Base-by-base conservation (phyloP, 352 stramenopile genomes). In the Globisporangium mamillatum region DNA sequence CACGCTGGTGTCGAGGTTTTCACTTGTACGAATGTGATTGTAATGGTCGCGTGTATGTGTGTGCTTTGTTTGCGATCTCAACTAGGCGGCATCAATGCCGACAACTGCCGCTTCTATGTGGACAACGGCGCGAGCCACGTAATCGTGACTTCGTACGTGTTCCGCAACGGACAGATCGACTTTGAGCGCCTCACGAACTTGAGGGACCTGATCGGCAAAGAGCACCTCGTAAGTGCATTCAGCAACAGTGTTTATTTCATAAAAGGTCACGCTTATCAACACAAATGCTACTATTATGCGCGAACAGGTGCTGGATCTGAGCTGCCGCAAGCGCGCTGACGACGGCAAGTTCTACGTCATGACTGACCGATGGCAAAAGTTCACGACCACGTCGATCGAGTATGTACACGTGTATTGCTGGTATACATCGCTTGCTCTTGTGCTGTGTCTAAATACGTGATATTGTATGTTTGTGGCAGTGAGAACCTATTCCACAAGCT, bases 71-170 rank as follows among this genome's bases (percentile, higher is more conserved):
- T 50, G 44, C 3, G 44, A 22, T 29, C 7, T 1, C 44, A n/a
- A 50, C 18, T 55, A 92, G 88, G 86, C 14, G 86, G 86, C 2
- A 97, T 99, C 59, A 98, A 91, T 34, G 76, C 90, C n/a, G 81
- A 95, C 9, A 99, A 99, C 71, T 98, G 95, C 41, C 66, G 79
- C 29, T 88, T 97, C 72, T 99, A 97, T 79, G 78, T 99, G 38
- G 89, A 98, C 41, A 86, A 91, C 27, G 97, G 97, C 18, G 97
- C 97, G n/a, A 98, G 90, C 48, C 97, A 99, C 75, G 93, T 99
- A 24, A 99, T 99, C 74, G 95, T 99, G 58, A 99, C 97, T 38
- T 98, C 93, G 48, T 98, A 97, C 73, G 94, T 99, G 14, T 99
- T 99, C 76, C 83, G 91, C 22, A 85, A 97, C 56, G 95, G 97